Percentiles rank a stretch among this genome's conserved stretches.
phyloP scores from a whole-genome alignment of 176 grass and related monocot genomes.

The Cenchrus purpureus region DNA sequence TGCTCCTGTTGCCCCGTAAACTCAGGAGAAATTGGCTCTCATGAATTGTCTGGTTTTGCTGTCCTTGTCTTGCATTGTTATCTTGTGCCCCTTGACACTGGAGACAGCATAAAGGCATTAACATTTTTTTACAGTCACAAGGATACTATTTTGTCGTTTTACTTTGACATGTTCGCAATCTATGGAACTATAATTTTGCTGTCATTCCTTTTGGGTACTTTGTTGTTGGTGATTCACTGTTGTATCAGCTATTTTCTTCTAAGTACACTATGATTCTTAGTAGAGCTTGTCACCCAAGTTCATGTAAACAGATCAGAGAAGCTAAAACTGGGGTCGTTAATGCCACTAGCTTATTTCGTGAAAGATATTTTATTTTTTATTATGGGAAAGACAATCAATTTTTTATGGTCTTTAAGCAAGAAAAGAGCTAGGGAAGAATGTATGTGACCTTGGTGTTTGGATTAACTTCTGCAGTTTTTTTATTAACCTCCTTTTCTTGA shows the following conservation, averaged over 20 bases:
- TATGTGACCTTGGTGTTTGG: constrained; percentile 7
- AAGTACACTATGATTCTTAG: background rate
- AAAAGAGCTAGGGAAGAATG: background rate
- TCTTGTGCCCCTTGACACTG: constrained; percentile 10
- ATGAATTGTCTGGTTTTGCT: constrained; percentile 37
- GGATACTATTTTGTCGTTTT: background rate
- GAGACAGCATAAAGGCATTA: background rate
- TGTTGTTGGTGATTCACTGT: background rate
- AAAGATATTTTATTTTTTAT: background rate
- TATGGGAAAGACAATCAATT: background rate
- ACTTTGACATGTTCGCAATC: constrained; percentile 17
- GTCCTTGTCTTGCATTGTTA: constrained; percentile 29
- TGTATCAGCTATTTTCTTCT: constrained; percentile 22
- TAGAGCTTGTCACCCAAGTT: background rate
- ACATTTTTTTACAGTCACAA: background rate
- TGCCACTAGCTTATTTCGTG: background rate
- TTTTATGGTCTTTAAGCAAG: background rate
- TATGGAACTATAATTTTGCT: constrained; percentile 6
- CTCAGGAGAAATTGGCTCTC: constrained; percentile 14
- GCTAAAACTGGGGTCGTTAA: background rate
- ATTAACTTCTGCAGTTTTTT: constrained; percentile 34
- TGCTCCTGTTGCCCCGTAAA: constrained; percentile 11
- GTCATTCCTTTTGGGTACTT: constrained; percentile 1
- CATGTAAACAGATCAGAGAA: background rate
- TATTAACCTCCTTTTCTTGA: constrained; percentile 11